These are phyloP conservation scores for Rosellinia necatrix DNA, from an alignment of 2,329 filamentous ascomycete species.

Conservation along the genomic window DNA sequence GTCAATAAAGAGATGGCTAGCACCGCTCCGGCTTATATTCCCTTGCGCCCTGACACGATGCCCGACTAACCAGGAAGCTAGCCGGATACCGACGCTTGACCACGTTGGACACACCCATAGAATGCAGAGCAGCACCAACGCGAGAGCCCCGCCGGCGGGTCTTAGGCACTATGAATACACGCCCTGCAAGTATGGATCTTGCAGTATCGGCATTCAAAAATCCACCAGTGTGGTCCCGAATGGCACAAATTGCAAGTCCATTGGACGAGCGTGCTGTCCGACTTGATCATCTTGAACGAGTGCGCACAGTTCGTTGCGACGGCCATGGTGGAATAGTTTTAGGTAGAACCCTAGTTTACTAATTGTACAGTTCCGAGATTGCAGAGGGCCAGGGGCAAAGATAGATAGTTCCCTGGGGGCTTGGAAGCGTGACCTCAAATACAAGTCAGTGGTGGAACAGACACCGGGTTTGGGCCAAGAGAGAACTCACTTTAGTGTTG, in stretches of 20 bases:
- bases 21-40: not conserved
- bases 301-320: conserved; percentile 64
- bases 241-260: conserved; percentile 70
- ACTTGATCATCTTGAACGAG: conserved; percentile 69
- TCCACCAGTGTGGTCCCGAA: conserved; percentile 68
- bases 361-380: not conserved
- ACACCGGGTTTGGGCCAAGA: not conserved
- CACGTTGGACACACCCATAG: conserved; percentile 8
- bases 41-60: not conserved
- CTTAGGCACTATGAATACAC: conserved; percentile 55
- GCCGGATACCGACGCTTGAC: not conserved
- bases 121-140: not conserved
- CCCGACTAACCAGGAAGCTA: not conserved
- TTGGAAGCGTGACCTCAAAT: not conserved
- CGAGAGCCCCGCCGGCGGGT: not conserved
- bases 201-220: conserved; percentile 72
- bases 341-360: not conserved
- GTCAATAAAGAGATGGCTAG: conserved; percentile 10
- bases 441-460: conserved; percentile 4
- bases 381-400: not conserved
- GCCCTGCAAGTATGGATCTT: conserved; percentile 66
- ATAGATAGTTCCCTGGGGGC: not conserved
- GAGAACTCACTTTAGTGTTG: conserved; percentile 2
- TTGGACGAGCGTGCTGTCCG: conserved; percentile 66
- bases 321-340: conserved; percentile 48